These are phyloP conservation scores for Truncatella angustata DNA, from an alignment of 2,329 filamentous ascomycete species.

Conservation along the genomic window DNA sequence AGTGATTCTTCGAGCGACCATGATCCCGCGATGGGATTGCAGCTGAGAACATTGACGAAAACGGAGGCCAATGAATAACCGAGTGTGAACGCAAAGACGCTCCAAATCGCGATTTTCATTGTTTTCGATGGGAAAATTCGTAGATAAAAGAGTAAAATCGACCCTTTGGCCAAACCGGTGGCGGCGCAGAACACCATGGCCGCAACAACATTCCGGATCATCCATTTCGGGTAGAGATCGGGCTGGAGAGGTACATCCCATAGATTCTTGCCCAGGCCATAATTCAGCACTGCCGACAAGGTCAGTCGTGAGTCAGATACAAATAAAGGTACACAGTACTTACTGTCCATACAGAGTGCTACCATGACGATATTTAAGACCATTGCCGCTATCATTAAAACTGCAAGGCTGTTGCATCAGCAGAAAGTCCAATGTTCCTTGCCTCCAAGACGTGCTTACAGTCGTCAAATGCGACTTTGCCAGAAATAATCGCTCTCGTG, in stretches of 20 bases:
- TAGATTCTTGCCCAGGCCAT: slow-evolving; percentile 18
- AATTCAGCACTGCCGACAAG: slow-evolving; percentile 17
- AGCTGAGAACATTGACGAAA: slow-evolving; percentile 25
- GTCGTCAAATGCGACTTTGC: slow-evolving; percentile 16
- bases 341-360: slow-evolving; percentile 12
- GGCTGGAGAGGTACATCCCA: slow-evolving; percentile 18
- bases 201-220: slow-evolving; percentile 16
- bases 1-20: slow-evolving; percentile 20
- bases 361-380: slow-evolving; percentile 8
- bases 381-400: slow-evolving; percentile 12
- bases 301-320: no score
- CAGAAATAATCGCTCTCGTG: slow-evolving; percentile 13
- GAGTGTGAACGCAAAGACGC: slow-evolving; percentile 20
- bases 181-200: slow-evolving; percentile 19
- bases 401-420: slow-evolving; percentile 1
- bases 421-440: not conserved
- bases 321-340: no score
- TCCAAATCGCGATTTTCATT: slow-evolving; percentile 20
- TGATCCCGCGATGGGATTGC: slow-evolving; percentile 21
- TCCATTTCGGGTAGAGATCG: slow-evolving; percentile 10
- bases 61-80: slow-evolving; percentile 21
- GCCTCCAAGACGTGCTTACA: slow-evolving; percentile 9
- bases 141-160: slow-evolving; percentile 25
- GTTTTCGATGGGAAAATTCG: slow-evolving; percentile 22
- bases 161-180: slow-evolving; percentile 23